These are phyloP conservation scores for Cytospora leucostoma DNA, from an alignment of 2,329 filamentous ascomycete species.

Conservation along the genomic window DNA sequence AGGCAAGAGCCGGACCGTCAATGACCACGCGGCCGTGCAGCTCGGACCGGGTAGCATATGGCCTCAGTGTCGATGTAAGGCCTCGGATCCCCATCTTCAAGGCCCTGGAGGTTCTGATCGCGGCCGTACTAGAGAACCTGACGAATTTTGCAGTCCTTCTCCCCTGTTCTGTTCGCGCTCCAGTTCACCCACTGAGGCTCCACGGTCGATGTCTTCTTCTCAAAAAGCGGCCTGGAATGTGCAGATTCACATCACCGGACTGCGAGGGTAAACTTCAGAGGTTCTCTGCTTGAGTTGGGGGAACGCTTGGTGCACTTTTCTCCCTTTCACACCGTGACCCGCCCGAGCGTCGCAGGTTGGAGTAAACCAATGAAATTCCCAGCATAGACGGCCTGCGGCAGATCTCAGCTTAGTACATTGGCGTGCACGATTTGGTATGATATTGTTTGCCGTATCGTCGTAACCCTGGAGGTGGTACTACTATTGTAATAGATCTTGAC, in stretches of 20 bases:
- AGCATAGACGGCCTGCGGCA: no score
- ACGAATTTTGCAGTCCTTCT: neutral
- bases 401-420: no score
- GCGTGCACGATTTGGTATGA: no score
- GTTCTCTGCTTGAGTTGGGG: neutral
- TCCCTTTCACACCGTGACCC: no score
- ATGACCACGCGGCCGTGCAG: slow-evolving; percentile 30
- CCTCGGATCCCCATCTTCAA: slow-evolving; percentile 33
- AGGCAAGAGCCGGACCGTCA: slow-evolving; percentile 35
- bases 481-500: no score
- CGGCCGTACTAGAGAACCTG: neutral
- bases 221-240: neutral
- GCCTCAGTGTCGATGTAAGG: slow-evolving; percentile 30
- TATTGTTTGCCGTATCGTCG: no score
- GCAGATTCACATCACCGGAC: neutral
- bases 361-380: no score
- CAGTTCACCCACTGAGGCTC: neutral
- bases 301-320: no score
- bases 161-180: neutral
- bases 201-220: neutral
- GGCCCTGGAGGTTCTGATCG: neutral
- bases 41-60: slow-evolving; percentile 29
- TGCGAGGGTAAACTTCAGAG: neutral
- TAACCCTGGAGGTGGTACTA: no score
- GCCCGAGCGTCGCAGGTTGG: no score